Conservation (phyloP, 2,329 filamentous ascomycete species). For the Orbilia javanica region DNA sequence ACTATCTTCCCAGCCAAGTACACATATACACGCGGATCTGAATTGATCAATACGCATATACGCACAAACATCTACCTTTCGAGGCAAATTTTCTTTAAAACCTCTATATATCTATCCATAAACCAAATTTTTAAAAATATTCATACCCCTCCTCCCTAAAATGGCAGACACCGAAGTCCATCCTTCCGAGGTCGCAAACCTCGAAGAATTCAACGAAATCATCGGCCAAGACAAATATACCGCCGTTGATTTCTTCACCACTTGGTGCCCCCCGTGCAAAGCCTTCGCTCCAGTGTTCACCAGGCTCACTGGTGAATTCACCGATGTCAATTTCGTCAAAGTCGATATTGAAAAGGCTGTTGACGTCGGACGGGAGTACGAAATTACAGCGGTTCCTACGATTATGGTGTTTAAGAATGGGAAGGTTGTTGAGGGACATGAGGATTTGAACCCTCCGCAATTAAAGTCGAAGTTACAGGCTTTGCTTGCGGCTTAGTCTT, state of each 20-base stretch:
- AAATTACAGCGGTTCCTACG: conserved; percentile 72
- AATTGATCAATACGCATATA: background rate
- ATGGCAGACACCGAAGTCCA: conserved; percentile 2
- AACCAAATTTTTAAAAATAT: no score
- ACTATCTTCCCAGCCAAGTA: background rate
- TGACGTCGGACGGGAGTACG: conserved; percentile 69
- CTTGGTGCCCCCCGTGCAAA: conserved; percentile 75
- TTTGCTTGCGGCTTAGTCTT: background rate
- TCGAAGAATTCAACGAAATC: conserved; percentile 69
- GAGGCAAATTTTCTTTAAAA: background rate
- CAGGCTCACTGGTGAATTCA: conserved; percentile 67
- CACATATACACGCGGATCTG: no score
- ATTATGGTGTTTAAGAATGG: conserved; percentile 74
- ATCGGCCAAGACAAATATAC: conserved; percentile 69
- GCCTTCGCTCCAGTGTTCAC: conserved; percentile 71
- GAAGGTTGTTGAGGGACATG: conserved; percentile 63
- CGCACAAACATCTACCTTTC: background rate
- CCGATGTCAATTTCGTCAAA: conserved; percentile 70
- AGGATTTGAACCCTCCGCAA: background rate
- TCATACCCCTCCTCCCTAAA: background rate
- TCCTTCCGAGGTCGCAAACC: conserved; percentile 6
- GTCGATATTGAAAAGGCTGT: conserved; percentile 72
- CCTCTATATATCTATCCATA: background rate
- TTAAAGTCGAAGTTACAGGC: background rate
- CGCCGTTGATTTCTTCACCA: conserved; percentile 72